Conservation (phyloP, 2,329 filamentous ascomycete genomes). For the Ophidiomyces ophidiicola region DNA sequence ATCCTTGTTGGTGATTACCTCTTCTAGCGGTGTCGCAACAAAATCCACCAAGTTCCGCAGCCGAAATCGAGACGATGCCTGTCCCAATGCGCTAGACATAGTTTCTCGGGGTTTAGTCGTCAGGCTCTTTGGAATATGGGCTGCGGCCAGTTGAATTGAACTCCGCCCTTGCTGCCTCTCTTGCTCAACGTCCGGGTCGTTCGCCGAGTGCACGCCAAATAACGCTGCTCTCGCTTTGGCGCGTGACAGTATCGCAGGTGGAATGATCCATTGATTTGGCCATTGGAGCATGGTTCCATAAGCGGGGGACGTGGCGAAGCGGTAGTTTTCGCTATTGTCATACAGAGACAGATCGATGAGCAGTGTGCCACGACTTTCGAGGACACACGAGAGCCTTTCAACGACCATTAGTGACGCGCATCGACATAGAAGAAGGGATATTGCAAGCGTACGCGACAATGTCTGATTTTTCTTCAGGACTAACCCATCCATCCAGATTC, state of each 20-base stretch:
- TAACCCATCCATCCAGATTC: slow-evolving; percentile 37
- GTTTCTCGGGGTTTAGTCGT: slow-evolving; percentile 46
- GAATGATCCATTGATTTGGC: slow-evolving; percentile 78
- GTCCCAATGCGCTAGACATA: slow-evolving; percentile 49
- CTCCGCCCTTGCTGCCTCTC: slow-evolving; percentile 23
- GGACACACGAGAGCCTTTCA: slow-evolving; percentile 47
- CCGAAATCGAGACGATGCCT: slow-evolving; percentile 60
- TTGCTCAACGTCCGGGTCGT: slow-evolving; percentile 48
- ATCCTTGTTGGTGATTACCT: slow-evolving; percentile 44
- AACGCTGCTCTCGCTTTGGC: slow-evolving; percentile 60
- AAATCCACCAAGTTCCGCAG: slow-evolving; percentile 60
- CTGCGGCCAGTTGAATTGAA: slow-evolving; percentile 29
- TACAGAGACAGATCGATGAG: slow-evolving; percentile 81
- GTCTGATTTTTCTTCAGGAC: slow-evolving; percentile 36
- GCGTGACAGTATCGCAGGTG: slow-evolving; percentile 56
- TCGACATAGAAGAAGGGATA: background rate
- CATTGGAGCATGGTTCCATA: slow-evolving; percentile 72
- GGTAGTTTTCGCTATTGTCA: slow-evolving; percentile 80
- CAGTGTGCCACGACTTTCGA: slow-evolving; percentile 61
- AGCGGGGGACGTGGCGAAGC: slow-evolving; percentile 60
- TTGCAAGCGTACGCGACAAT: slow-evolving; percentile 36
- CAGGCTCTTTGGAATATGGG: slow-evolving; percentile 38
- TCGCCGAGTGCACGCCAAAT: slow-evolving; percentile 54
- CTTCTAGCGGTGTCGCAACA: slow-evolving; percentile 59
- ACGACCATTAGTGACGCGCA: background rate